phyloP scores from a whole-genome alignment of 306 rosid species.

The Quercus glauca region DNA sequence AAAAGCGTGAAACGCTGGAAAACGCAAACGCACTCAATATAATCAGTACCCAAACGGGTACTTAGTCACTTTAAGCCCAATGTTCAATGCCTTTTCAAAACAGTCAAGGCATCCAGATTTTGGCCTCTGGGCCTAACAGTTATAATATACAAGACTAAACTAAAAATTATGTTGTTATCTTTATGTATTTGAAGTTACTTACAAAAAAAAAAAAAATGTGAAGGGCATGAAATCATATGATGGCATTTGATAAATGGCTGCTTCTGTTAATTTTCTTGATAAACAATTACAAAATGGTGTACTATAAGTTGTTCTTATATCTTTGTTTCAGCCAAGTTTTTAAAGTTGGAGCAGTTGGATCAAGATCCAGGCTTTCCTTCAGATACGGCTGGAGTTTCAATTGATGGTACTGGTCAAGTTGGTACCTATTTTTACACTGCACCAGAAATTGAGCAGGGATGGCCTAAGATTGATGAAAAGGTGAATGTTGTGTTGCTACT shows the following conservation, averaged over 20 bases:
- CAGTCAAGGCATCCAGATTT: neutral
- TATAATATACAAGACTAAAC: neutral
- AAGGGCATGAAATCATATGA: neutral
- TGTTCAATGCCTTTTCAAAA: neutral
- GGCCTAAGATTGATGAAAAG: conserved; percentile 99
- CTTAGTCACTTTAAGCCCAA: neutral
- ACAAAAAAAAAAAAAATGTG: neutral
- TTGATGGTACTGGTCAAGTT: conserved; percentile 96
- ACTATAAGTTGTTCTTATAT: neutral
- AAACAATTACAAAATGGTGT: neutral
- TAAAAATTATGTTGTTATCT: neutral
- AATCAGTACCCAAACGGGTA: no score
- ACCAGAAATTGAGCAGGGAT: conserved; percentile 98
- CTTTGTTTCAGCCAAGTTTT: conserved; percentile 78
- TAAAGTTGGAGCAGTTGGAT: conserved; percentile 94
- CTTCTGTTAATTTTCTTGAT: neutral
- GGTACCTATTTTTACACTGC: conserved; percentile 97
- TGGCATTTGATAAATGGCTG: neutral
- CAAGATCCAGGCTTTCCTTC: conserved; percentile 63
- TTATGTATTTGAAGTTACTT: neutral
- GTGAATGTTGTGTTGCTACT: conserved; percentile 29
- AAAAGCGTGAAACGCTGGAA: no score
- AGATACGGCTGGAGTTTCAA: conserved; percentile 74
- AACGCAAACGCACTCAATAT: no score
- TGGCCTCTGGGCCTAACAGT: neutral